Evolutionary conservation across 768 basidiomycete species (phyloP), one percentile per base, ranked within the genome.

Genomic region (Hortiboletus campestris): DNA sequence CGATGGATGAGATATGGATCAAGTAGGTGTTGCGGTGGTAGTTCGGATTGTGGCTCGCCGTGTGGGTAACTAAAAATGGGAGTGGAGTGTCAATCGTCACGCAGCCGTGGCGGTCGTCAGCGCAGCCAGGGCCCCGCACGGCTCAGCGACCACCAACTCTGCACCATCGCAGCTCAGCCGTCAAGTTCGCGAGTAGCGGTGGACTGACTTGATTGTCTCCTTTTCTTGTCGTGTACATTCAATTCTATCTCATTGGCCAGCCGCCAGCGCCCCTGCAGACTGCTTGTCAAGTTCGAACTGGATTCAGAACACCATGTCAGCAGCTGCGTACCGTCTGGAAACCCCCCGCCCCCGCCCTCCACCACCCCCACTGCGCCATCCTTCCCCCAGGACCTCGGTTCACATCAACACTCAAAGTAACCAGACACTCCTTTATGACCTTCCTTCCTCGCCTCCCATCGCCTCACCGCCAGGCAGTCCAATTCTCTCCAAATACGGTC

Each of bases 391-490:
- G 63, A 71, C 80, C 17, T 75, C 82, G 11, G 68, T 78, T 48
- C 65, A 78, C 31, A 74, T 68, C 61, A 68, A 68, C 59, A 73
- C 74, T 41, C 74, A 74, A 58, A 79, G 81, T 62, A 75, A 78
- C 49, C 80, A 84, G 67, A 82, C 86, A 49, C 83, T 89, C 67
- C 84, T 89, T 73, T 89, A 89, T 71, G 85, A 89, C 73, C 79
- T 89, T 58, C 87, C 88, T 61, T 79, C 86, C 16, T 72, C 84
- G 11, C 72, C 76, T 22, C 76, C 82, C 17, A 72, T 80, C 67
- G 41, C 46, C 34, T 79, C 84, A 1, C 84, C 87, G 9, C 83
- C 86, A 20, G 80, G 75, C 57, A 83, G 80, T 65, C 79, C 83
- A 19, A 74, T 71, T 17, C 9, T 47, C 62, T 71, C 78, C 16